Base-by-base conservation (phyloP, 192 early-diverging fungal species). In the Chytriomyces sp. region DNA sequence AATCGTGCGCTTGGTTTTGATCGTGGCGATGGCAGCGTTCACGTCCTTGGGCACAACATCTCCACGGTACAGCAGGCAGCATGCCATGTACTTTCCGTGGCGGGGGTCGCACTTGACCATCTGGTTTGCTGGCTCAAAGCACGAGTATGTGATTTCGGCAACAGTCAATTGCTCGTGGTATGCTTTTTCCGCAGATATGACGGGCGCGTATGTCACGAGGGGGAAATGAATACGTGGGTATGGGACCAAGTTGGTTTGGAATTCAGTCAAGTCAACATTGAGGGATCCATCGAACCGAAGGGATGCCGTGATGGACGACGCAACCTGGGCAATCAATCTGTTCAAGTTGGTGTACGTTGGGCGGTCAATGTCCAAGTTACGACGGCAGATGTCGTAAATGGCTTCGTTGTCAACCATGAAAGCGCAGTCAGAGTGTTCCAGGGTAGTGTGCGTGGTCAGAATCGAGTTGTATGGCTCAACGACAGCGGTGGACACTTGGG, bases 381-480 rank as follows among this genome's bases (percentile, higher is more conserved):
- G 90, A 90, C 93, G 92, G 88, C 97, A 99, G 76, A 99, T 99
- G 86, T 99, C 97, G 86, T 99, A 98, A 68, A 99, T 88, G 63
- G 98, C 98, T 84, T 99, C 96, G 87, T 99, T 99, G 82, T 99
- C 98, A 72, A 99, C 97, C 89, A 97, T 98, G 89, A 98, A 99
- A 46, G 96, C 95, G 85, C 93, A 93, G 85, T 99, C 98, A 73
- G 95, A 94, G 92, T 98, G 97, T 84, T 99, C 97, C 59, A 99
- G 92, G 66, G 98, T 90, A 81, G 98, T 96, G 89, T 99, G 94
- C 49, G 97, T 92, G 20, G 96, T 94, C 76, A 99, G 91, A 11
- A 93, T 96, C 53, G 98, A 96, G 83, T 99, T 99, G 91, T 99
- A 99, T 66, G 98, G 96, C 89, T 99, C 98, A 75, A 99, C 97